Percentiles rank a stretch among this genome's conserved stretches.
phyloP scores from a whole-genome alignment of 331 rosid species.

The Saraca asoca region DNA sequence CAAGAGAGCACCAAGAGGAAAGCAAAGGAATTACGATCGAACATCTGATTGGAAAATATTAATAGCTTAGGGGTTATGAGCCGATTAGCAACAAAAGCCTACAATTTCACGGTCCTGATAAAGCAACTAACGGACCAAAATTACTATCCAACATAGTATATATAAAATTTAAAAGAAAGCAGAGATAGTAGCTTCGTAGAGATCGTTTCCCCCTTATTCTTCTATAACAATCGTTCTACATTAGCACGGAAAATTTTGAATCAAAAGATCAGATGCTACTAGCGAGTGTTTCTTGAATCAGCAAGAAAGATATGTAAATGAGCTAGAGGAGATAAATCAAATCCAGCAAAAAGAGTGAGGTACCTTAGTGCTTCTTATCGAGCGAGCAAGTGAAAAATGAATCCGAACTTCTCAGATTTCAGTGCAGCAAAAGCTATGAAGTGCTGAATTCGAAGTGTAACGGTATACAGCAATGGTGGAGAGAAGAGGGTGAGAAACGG shows the following conservation, averaged over 20 bases:
- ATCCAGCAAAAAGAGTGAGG: not conserved
- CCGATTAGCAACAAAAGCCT: conserved; percentile 10
- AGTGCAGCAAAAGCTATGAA: not conserved
- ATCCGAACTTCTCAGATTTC: conserved; percentile 27
- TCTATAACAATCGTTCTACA: no score
- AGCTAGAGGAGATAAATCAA: not conserved
- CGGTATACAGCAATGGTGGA: not conserved
- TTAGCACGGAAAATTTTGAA: not conserved
- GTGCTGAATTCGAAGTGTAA: not conserved
- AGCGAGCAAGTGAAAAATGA: no score
- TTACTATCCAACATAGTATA: not conserved
- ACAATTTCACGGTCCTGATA: not conserved
- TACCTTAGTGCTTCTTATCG: no score
- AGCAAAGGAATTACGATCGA: conserved; percentile 41
- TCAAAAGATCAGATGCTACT: not conserved
- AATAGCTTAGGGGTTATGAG: conserved; percentile 20
- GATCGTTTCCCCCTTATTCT: not conserved
- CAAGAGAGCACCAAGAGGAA: conserved; percentile 53
- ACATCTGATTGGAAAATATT: conserved; percentile 51
- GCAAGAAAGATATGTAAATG: not conserved
- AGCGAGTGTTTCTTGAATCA: not conserved
- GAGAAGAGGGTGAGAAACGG: not conserved
- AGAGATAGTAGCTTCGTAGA: not conserved
- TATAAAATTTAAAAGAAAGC: not conserved
- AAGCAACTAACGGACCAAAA: no score